Evolutionary conservation across 805 yeast species (phyloP).

Genomic region (Dipodascus geniculatus): DNA sequence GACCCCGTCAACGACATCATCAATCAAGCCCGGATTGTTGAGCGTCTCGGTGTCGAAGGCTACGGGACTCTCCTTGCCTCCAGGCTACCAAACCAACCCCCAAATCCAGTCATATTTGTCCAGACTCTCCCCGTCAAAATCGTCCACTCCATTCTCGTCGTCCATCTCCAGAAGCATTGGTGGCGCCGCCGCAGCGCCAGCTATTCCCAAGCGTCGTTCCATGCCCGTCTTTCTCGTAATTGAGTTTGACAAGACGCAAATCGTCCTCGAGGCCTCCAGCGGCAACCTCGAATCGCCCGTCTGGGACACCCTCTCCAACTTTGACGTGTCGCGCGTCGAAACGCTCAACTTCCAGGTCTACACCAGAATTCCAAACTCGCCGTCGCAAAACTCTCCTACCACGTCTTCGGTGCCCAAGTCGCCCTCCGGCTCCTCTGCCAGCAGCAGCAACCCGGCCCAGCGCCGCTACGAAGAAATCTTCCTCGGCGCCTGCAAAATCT

Average conservation of each 20-base stretch:
- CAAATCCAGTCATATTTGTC: conserved; percentile 37
- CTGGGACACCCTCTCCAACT: conserved; percentile 83
- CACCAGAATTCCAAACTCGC: conserved; percentile 31
- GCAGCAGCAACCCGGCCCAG: background rate
- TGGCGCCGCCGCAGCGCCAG: background rate
- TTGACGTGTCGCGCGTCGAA: conserved; percentile 70
- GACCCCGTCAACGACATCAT: conserved; percentile 10
- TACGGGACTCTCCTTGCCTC: conserved; percentile 56
- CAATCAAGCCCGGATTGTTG: conserved; percentile 52
- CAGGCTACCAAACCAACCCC: conserved; percentile 16
- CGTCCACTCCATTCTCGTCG: conserved; percentile 25
- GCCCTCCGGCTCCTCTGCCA: background rate
- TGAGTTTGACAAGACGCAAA: conserved; percentile 91
- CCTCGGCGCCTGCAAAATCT: conserved; percentile 55
- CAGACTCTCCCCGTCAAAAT: background rate
- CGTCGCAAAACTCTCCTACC: background rate
- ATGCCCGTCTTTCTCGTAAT: conserved; percentile 66
- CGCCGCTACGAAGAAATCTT: conserved; percentile 39
- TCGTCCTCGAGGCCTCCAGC: conserved; percentile 73
- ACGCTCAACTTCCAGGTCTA: conserved; percentile 67
- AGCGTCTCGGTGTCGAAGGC: conserved; percentile 70
- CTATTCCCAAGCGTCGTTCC: background rate
- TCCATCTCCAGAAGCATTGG: background rate
- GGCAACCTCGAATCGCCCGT: conserved; percentile 70
- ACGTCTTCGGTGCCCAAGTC: background rate